Evolutionary conservation across 768 basidiomycete species (phyloP).

Genomic region (Lactifluus pinguis): DNA sequence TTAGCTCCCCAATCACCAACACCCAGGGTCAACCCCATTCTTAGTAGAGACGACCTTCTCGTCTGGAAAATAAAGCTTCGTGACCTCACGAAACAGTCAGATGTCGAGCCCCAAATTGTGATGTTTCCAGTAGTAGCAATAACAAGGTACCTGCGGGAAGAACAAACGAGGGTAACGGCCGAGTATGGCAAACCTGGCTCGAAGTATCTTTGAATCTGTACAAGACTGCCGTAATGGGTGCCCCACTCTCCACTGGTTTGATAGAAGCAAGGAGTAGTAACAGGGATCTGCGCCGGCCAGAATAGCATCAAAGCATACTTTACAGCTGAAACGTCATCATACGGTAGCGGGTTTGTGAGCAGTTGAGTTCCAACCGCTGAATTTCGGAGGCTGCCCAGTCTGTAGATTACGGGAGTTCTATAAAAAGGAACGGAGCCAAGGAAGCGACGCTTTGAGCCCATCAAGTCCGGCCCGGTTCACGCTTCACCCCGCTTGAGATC

Average conservation of each 20-base stretch:
- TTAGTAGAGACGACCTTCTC: not conserved
- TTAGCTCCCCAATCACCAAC: not conserved
- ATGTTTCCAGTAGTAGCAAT: not conserved
- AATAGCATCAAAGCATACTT: not conserved
- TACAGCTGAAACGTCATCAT: not conserved
- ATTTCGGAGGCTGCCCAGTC: not conserved
- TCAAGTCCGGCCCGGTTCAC: not conserved
- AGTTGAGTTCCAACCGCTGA: conserved; percentile 3
- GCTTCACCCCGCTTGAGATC: not conserved
- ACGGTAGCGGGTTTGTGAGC: not conserved
- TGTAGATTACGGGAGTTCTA: not conserved
- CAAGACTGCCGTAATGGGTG: not conserved
- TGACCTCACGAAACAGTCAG: not conserved
- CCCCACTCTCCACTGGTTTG: conserved; percentile 3
- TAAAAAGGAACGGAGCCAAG: not conserved
- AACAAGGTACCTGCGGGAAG: not conserved
- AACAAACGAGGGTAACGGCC: not conserved
- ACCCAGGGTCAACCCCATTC: not conserved
- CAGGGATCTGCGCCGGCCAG: not conserved
- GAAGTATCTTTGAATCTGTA: not conserved
- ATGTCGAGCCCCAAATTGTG: not conserved
- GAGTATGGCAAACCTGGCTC: not conserved
- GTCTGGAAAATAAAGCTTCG: not conserved
- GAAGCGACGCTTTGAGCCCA: not conserved
- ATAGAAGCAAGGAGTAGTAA: not conserved